A percentile compares a stretch with the other conserved stretches of the same genome.
Conservation (phyloP, 176 grass and related monocot genomes). For the Echinochloa phyllopogon region DNA sequence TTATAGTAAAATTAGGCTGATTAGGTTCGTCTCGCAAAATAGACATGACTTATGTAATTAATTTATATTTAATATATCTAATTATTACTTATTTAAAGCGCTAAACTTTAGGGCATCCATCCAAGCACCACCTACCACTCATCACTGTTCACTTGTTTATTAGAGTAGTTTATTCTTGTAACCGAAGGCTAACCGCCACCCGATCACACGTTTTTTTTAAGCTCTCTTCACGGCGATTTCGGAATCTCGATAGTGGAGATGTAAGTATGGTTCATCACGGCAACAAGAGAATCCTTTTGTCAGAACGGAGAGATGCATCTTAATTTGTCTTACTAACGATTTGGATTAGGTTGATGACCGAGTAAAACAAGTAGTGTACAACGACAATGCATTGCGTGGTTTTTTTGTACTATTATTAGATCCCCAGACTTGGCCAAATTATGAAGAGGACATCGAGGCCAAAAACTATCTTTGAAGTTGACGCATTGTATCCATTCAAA, state of each 20-base stretch:
- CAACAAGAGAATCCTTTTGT: neutral
- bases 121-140: no score
- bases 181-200: neutral
- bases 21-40: no score
- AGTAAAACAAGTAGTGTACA: constrained; percentile 4
- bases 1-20: no score
- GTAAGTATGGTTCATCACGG: neutral
- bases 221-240: neutral
- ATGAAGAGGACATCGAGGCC: neutral
- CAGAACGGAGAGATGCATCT: neutral
- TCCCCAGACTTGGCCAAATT: neutral
- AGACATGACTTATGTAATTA: no score
- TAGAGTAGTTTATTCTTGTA: constrained; percentile 18
- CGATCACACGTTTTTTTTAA: no score
- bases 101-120: no score
- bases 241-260: neutral
- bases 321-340: neutral
- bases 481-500: neutral
- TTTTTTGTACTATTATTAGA: neutral
- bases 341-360: neutral
- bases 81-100: no score
- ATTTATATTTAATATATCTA: no score
- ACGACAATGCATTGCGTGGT: neutral
- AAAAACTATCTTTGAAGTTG: neutral
- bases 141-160: constrained; percentile 21